Conservation (phyloP, 2,329 filamentous ascomycete genomes). For the Fusarium zealandicum region DNA sequence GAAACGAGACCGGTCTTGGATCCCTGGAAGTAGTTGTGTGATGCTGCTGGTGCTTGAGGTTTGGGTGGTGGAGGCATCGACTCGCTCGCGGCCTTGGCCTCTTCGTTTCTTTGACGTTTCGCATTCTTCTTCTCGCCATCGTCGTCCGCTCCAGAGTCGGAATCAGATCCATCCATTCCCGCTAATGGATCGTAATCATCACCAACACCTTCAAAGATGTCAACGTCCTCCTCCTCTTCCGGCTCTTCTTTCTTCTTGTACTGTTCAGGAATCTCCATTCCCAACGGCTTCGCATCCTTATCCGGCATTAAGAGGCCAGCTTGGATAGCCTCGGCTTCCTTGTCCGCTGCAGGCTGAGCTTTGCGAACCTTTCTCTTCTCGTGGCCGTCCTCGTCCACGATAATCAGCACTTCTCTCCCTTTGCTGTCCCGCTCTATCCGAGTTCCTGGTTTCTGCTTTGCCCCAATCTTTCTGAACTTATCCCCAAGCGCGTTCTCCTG, state of each 20-base stretch:
- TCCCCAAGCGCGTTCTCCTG: conserved; percentile 61
- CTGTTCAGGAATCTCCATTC: conserved; percentile 71
- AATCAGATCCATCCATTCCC: conserved; percentile 59
- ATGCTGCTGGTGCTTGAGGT: conserved; percentile 48
- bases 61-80: conserved; percentile 58
- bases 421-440: conserved; percentile 68
- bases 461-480: conserved; percentile 71
- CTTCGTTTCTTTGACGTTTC: conserved; percentile 29
- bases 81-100: conserved; percentile 33
- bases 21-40: conserved; percentile 69
- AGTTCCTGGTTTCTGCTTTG: conserved; percentile 59
- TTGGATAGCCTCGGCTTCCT: conserved; percentile 47
- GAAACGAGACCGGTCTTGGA: conserved; percentile 62
- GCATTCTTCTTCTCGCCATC: conserved; percentile 41
- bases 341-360: conserved; percentile 50
- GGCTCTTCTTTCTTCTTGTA: conserved; percentile 58
- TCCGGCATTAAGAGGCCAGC: conserved; percentile 60
- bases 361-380: conserved; percentile 71
- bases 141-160: conserved; percentile 54
- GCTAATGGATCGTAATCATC: conserved; percentile 74
- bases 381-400: conserved; percentile 70
- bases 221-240: conserved; percentile 61
- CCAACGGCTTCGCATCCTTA: conserved; percentile 64
- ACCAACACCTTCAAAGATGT: conserved; percentile 72
- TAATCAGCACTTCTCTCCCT: conserved; percentile 69